Evolutionary conservation across 1,284 basidiomycete species (phyloP).

Genomic region (Malassezia yamatoensis): DNA sequence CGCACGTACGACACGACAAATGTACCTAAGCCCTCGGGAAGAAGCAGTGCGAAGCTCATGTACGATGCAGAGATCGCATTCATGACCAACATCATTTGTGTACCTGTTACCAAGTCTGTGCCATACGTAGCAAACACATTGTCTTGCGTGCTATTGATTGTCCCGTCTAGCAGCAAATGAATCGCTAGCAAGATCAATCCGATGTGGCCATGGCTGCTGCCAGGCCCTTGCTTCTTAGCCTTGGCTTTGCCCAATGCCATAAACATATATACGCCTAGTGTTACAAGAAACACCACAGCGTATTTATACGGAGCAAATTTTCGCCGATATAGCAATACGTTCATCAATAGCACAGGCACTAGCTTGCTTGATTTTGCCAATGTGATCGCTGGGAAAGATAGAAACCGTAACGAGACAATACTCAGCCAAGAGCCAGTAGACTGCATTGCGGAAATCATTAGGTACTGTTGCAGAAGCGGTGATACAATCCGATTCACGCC

Average conservation of each 20-base stretch:
- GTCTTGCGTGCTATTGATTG: slow-evolving; percentile 95
- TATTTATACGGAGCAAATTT: slow-evolving; percentile 47
- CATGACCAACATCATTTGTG: slow-evolving; percentile 99
- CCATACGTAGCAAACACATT: slow-evolving; percentile 70
- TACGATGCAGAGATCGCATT: slow-evolving; percentile 58
- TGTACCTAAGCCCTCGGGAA: slow-evolving; percentile 53
- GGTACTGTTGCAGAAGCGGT: slow-evolving; percentile 50
- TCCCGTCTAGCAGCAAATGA: slow-evolving; percentile 83
- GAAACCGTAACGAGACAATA: slow-evolving; percentile 83
- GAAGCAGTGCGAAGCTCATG: slow-evolving; percentile 49
- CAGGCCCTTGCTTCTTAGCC: slow-evolving; percentile 34
- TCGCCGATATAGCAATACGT: slow-evolving; percentile 55
- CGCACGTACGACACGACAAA: slow-evolving; percentile 3
- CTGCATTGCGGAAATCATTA: slow-evolving; percentile 61
- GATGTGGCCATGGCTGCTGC: slow-evolving; percentile 19
- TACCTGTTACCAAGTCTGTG: slow-evolving; percentile 61
- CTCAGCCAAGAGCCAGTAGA: slow-evolving; percentile 87
- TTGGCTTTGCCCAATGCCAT: slow-evolving; percentile 58
- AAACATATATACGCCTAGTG: slow-evolving; percentile 83
- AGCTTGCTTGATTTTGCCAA: slow-evolving; percentile 98
- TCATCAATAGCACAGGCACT: slow-evolving; percentile 90
- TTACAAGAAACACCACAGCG: slow-evolving; percentile 56
- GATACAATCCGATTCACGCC: slow-evolving; percentile 51
- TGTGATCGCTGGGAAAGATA: slow-evolving; percentile 96
- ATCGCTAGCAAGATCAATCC: slow-evolving; percentile 62